phyloP scores from a whole-genome alignment of 1,284 basidiomycete genomes.

The Pulveroboletus sp. region DNA sequence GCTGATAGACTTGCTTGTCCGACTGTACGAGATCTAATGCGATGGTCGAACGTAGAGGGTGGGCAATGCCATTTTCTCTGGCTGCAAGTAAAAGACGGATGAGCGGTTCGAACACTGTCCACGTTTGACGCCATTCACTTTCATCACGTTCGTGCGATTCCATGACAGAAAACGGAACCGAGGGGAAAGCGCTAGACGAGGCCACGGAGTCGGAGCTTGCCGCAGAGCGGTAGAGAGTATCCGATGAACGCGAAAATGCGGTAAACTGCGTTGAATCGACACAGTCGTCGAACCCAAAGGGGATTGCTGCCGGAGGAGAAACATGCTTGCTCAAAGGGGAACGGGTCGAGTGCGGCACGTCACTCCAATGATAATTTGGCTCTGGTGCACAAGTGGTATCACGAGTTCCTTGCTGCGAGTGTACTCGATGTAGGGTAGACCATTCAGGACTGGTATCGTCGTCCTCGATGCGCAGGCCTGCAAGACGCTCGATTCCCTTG shows the following conservation, averaged over 20 bases:
- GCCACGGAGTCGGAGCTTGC: neutral
- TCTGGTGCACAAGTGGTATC: neutral
- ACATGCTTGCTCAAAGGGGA: conserved; percentile 4
- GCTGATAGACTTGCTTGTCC: conserved; percentile 42
- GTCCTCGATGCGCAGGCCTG: conserved; percentile 6
- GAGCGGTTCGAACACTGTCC: conserved; percentile 27
- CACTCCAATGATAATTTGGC: conserved; percentile 6
- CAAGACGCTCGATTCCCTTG: conserved; percentile 3
- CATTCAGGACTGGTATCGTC: conserved; percentile 2
- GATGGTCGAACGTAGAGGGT: conserved; percentile 44
- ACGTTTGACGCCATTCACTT: conserved; percentile 6
- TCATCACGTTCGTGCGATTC: conserved; percentile 8
- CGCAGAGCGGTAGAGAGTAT: conserved; percentile 1
- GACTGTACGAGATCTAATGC: conserved; percentile 39
- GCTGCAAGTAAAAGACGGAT: conserved; percentile 32
- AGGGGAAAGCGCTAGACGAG: conserved; percentile 6
- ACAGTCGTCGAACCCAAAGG: neutral
- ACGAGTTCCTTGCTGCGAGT: neutral
- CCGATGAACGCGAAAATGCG: conserved; percentile 8
- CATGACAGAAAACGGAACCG: conserved; percentile 6
- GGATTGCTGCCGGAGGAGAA: neutral
- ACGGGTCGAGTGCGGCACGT: neutral
- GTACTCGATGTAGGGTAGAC: neutral
- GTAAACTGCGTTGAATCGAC: conserved; percentile 8
- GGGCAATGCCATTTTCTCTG: conserved; percentile 33